Conservation (phyloP, 2,329 filamentous ascomycete species). For the Mycosphaerella sp. region DNA sequence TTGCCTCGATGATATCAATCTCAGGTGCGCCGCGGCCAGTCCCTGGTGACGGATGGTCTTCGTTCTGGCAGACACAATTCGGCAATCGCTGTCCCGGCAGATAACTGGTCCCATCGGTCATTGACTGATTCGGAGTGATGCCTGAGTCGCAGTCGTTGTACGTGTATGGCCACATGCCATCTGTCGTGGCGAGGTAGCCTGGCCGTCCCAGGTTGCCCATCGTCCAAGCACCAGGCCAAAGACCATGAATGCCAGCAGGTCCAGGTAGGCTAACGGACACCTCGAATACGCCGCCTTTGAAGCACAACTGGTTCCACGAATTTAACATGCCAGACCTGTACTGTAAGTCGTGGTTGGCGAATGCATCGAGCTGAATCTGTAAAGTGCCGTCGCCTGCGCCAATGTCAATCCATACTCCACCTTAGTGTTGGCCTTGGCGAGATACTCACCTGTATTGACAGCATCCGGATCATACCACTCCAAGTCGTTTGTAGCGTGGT, state of each 20-base stretch:
- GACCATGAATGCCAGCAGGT: constrained; percentile 44
- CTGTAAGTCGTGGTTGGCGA: constrained; percentile 54
- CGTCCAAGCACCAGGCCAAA: constrained; percentile 51
- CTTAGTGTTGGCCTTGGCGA: not conserved
- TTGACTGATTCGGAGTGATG: constrained; percentile 47
- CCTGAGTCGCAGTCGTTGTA: constrained; percentile 46
- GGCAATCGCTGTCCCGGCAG: constrained; percentile 43
- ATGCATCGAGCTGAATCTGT: constrained; percentile 59
- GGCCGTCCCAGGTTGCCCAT: constrained; percentile 52
- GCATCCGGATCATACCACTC: constrained; percentile 51
- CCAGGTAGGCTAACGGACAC: constrained; percentile 49
- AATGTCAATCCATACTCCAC: constrained; percentile 7
- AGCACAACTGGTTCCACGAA: constrained; percentile 49
- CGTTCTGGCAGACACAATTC: constrained; percentile 42
- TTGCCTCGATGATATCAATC: constrained; percentile 46
- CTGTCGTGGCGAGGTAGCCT: constrained; percentile 48
- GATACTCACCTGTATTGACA: constrained; percentile 39
- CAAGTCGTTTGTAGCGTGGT: constrained; percentile 47
- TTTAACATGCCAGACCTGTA: constrained; percentile 50
- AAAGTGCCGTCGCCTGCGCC: constrained; percentile 28
- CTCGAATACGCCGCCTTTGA: constrained; percentile 50
- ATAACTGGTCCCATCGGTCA: constrained; percentile 38
- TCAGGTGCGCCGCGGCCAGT: constrained; percentile 45
- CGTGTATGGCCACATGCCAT: constrained; percentile 52
- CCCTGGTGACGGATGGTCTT: constrained; percentile 45